Conservation (phyloP, 352 stramenopile species). For the Phytophthora cajani region DNA sequence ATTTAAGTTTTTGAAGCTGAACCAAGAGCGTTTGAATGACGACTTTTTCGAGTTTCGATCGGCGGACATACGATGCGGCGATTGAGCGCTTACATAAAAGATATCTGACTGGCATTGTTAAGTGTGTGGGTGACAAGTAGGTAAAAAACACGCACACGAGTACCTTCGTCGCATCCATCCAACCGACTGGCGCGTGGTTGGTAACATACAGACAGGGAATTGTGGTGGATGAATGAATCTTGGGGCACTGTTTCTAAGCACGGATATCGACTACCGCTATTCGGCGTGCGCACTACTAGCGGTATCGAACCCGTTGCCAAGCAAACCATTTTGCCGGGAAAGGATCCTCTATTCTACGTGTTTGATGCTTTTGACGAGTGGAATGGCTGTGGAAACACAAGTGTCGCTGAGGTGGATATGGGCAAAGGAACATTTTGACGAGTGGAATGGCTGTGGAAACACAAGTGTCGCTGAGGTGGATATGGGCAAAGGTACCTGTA, state of each 20-base stretch:
- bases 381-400: not conserved
- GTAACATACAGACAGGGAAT: not conserved
- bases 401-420: not conserved
- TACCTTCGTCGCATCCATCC: not conserved
- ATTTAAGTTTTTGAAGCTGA: no score
- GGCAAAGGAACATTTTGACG: not conserved
- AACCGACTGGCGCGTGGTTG: not conserved
- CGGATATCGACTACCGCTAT: not conserved
- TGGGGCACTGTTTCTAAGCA: not conserved
- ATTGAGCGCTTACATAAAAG: no score
- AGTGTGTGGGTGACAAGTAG: no score
- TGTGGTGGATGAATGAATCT: not conserved
- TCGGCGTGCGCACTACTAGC: not conserved
- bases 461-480: not conserved
- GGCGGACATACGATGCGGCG: no score
- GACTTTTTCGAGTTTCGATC: no score
- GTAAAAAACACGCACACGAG: no score
- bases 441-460: not conserved
- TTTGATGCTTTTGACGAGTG: not conserved
- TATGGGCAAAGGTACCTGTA: not conserved
- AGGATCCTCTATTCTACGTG: not conserved
- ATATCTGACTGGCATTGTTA: no score
- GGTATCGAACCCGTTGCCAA: not conserved
- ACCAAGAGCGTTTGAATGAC: no score
- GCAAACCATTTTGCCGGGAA: not conserved